Percentiles rank a stretch among this genome's conserved stretches.
phyloP scores from a whole-genome alignment of 495 filamentous ascomycete species.

The Annulohypoxylon stygium region DNA sequence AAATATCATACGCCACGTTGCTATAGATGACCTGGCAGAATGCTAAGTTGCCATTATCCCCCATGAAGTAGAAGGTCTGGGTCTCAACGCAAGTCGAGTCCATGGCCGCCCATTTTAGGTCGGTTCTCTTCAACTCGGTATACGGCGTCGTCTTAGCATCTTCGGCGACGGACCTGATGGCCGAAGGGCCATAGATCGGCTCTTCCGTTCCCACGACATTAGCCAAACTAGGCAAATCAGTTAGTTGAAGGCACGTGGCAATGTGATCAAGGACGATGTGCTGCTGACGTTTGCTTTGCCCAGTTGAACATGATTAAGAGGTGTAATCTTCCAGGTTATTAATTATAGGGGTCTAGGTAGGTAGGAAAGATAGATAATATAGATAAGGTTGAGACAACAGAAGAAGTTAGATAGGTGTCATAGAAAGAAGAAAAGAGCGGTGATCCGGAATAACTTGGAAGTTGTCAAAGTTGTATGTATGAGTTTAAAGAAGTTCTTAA shows the following conservation, averaged over 20 bases:
- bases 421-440: constrained; percentile 37
- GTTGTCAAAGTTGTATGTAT: constrained; percentile 14
- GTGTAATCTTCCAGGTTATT: constrained; percentile 26
- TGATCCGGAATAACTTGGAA: constrained; percentile 22
- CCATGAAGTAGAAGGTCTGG: constrained; percentile 92
- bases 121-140: constrained; percentile 79
- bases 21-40: constrained; percentile 96
- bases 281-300: constrained; percentile 62
- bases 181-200: constrained; percentile 93
- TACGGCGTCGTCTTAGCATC: constrained; percentile 85
- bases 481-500: constrained; percentile 18
- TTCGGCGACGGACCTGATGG: constrained; percentile 84
- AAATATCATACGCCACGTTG: constrained; percentile 85
- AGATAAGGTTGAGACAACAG: constrained; percentile 35
- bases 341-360: constrained; percentile 14
- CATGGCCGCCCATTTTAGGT: constrained; percentile 83
- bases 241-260: constrained; percentile 33
- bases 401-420: constrained; percentile 20
- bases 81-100: constrained; percentile 93
- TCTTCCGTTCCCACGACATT: constrained; percentile 95
- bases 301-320: constrained; percentile 62
- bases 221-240: constrained; percentile 72
- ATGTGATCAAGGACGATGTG: constrained; percentile 27
- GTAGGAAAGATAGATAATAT: constrained; percentile 30
- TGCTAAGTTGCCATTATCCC: constrained; percentile 79